Evolutionary conservation across 441 rosid species (phyloP), one percentile per base, ranked within the genome.

Genomic region (Corymbia calophylla): DNA sequence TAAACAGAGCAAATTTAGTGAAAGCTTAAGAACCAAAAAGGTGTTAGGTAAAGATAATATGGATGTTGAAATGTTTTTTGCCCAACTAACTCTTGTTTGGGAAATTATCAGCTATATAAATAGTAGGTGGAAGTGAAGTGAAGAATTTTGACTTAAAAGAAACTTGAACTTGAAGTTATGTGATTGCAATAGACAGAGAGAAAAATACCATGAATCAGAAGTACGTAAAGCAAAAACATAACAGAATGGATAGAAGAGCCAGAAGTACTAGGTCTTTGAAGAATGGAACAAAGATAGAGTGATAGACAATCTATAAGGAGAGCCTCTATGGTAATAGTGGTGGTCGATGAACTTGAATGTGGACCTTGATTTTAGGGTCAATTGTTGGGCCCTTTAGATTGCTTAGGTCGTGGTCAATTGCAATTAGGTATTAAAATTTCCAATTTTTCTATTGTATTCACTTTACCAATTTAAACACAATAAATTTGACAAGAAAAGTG

Each of bases 191-290:
- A 25, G 25, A 58, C 3, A 2, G 25, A 58, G 64, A 58, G 25
- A 58, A 18, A 58, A 58, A 58, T 39, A 5, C 44, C 44, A 58
- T 58, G 14, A 58, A 58, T 58, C 11, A 58, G 64, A 58, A 58
- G 25, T 1, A 58, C 14, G 2, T 58, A 3, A 58, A 58, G 14
- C 25, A 58, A 1, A 4, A 0, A 58, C 64, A 10, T 48, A 48
- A 11, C 51, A 48, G 3, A 10, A 48, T 8, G 51, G 51, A 48
- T 3, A 48, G 11, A 48, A 10, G 51, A 48, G 51, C 29, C 25
- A 56, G 29, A 23, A 56, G 1, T 56, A 56, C 62, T 13, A 23
- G 0, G 25, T 23, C 29, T 29, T 56, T 29, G 0, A 56, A 56
- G 29, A 56, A 56, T 56, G 62, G 3, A 56, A 23, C 25, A 5